Evolutionary conservation across 2,329 filamentous ascomycete genomes (phyloP).

Genomic region (Amylocarpus encephaloides): DNA sequence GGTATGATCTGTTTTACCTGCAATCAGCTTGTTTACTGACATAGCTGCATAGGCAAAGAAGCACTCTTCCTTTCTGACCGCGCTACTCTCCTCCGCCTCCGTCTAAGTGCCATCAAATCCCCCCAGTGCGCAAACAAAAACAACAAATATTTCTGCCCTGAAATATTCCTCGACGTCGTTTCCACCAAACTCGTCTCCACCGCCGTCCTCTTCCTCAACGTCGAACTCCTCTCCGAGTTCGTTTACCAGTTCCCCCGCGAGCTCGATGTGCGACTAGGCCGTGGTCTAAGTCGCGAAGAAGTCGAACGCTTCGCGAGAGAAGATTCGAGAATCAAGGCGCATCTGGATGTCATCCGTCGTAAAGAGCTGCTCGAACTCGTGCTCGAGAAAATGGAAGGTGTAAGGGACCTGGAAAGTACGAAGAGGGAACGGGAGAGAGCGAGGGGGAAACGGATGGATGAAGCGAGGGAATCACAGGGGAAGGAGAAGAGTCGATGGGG

Average conservation of each 20-base stretch:
- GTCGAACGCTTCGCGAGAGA: slow-evolving; percentile 89
- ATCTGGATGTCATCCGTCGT: slow-evolving; percentile 84
- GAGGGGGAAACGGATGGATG: slow-evolving; percentile 7
- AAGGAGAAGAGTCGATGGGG: slow-evolving; percentile 20
- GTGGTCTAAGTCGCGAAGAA: slow-evolving; percentile 70
- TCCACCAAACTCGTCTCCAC: slow-evolving; percentile 92
- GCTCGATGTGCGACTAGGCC: slow-evolving; percentile 77
- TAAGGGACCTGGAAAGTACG: slow-evolving; percentile 67
- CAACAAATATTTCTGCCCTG: slow-evolving; percentile 96
- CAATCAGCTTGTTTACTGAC: neutral
- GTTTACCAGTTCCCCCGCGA: slow-evolving; percentile 97
- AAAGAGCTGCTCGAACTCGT: slow-evolving; percentile 93
- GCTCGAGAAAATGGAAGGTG: slow-evolving; percentile 88
- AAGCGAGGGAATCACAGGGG: slow-evolving; percentile 9
- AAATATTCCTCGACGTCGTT: slow-evolving; percentile 96
- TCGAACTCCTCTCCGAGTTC: slow-evolving; percentile 93
- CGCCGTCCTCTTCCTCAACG: slow-evolving; percentile 93
- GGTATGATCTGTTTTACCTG: slow-evolving; percentile 45
- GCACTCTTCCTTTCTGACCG: slow-evolving; percentile 91
- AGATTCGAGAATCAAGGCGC: slow-evolving; percentile 80
- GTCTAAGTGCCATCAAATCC: slow-evolving; percentile 78
- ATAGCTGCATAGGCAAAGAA: slow-evolving; percentile 62
- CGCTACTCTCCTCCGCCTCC: slow-evolving; percentile 83
- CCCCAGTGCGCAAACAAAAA: slow-evolving; percentile 77
- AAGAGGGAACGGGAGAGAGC: slow-evolving; percentile 28